Percentiles rank a stretch among this genome's conserved stretches.
phyloP scores from a whole-genome alignment of 2,329 filamentous ascomycete genomes.

The Trichoderma oligosporum region DNA sequence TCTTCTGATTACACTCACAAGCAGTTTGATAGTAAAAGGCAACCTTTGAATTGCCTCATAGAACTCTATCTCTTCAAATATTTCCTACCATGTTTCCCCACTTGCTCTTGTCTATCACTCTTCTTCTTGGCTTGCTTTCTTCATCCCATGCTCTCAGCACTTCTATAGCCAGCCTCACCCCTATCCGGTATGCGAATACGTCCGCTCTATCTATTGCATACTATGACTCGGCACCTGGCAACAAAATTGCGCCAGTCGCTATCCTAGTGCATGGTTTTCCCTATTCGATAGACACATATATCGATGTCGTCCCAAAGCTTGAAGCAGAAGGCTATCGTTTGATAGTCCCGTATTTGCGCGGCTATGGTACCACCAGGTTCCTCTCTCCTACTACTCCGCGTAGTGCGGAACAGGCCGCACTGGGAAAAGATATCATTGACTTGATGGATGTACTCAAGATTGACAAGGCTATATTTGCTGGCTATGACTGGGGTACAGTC shows the following conservation, averaged over 20 bases:
- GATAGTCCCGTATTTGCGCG: slow-evolving; percentile 29
- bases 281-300: slow-evolving; percentile 27
- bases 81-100: neutral
- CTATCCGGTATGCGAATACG: slow-evolving; percentile 17
- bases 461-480: slow-evolving; percentile 27
- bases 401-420: slow-evolving; percentile 28
- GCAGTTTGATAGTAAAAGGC: too few relatives aligned
- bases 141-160: neutral
- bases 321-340: slow-evolving; percentile 24
- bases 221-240: slow-evolving; percentile 22
- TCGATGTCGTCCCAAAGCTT: slow-evolving; percentile 25
- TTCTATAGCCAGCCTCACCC: too few relatives aligned
- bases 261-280: slow-evolving; percentile 30
- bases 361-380: slow-evolving; percentile 27
- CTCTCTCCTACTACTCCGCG: slow-evolving; percentile 23
- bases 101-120: neutral
- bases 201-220: slow-evolving; percentile 21
- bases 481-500: slow-evolving; percentile 30
- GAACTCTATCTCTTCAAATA: neutral
- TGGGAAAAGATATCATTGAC: slow-evolving; percentile 27
- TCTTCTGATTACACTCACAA: too few relatives aligned
- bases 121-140: neutral
- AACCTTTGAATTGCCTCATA: too few relatives aligned
- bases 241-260: slow-evolving; percentile 19
- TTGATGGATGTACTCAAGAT: slow-evolving; percentile 27